Base-by-base conservation (phyloP, 352 stramenopile species). In the Peronosclerospora sorghi region DNA sequence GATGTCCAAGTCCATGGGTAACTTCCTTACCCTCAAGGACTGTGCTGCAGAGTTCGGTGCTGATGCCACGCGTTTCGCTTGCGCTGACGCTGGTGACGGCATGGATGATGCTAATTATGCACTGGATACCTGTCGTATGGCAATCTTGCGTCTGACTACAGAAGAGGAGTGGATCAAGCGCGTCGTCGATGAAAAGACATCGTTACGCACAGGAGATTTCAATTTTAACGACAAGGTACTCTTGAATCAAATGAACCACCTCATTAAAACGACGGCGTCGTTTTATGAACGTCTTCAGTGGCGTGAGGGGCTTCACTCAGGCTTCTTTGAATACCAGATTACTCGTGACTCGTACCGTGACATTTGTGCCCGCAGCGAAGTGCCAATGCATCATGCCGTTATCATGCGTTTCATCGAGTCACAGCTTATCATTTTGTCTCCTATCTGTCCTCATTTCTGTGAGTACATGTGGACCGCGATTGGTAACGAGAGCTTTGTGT, bases 41-140 rank as follows among this genome's bases (percentile, higher is more conserved):
- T 97, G 90, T 24, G 73, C 97, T 20, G 73, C 86, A 20, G 89
- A 97, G 40, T 99, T 97, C 57, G 90, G 80, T 52, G 88, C 92
- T n/a, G 93, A 97, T 56, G 92, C 88, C 18, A 96, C 89, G n/a
- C 87, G 95, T 45, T 98, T 99, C 61, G 95, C 95, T 13, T 98
- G 95, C 45, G 96, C 96, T 23, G 95, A 98, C 56, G 96, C 96
- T 15, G 97, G 97, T 21, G 96, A 99, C 56, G 86, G 85, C 29
- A 86, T 99, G 62, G 96, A 99, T 51, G 96, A 99, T 54, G 95
- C 96, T 13, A 99, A 99, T 83, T 99, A 98, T 62, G 95, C 86
- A 35, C 63, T 95, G 13, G 93, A 97, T 53, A 97, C 88, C 46
- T 97, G 96, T 39, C 97, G 98, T 47, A 86, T 95, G 65, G 94